Base-by-base conservation (phyloP, 1,284 basidiomycete genomes). In the Porogramme epimiltina region DNA sequence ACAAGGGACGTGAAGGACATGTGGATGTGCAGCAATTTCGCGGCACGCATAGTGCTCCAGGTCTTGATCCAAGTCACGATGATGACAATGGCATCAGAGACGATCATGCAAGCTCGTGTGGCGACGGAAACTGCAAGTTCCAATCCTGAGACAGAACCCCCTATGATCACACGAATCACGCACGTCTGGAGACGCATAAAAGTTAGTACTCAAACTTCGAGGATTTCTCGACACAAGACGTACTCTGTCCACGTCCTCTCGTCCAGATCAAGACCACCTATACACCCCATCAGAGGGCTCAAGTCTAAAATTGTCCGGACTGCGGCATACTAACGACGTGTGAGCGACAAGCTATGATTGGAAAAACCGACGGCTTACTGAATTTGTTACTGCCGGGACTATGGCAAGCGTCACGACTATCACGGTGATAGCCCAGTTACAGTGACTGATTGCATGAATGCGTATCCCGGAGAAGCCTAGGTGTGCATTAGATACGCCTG, bases 51-150 rank as follows among this genome's bases (percentile, higher is more conserved):
- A 19, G 38, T 47, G 16, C 43, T 23, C 51, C 54, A 56, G 2
- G 57, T 59, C 26, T 54, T 55, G 33, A 54, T 42, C 54, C 54
- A 59, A 20, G 57, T 59, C 20, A 55, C 49, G 18, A 52, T n/a
- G 26, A 59, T 52, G 37, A 56, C 54, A 13, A 59, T 52, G 15
- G 46, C 54, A 9, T 59, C 57, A 4, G 54, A 59, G 9, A 38
- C 20, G 8, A 45, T 50, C 51, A 56, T 48, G 18, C 31, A 49
- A 2, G 49, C 48, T 18, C 57, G 41, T 16, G 57, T 59, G 16
- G 31, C 25, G n/a, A 54, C 34, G 20, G 49, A 41, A n/a, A 55
- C 57, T 59, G 39, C n/a, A 9, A 26, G 28, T n/a, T n/a, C n/a
- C 28, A 31, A 8, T 31, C 13, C 28, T 31, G 28, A 31, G 28